Conservation (phyloP, 1,139 yeast genomes). For the Taphrina betulina region DNA sequence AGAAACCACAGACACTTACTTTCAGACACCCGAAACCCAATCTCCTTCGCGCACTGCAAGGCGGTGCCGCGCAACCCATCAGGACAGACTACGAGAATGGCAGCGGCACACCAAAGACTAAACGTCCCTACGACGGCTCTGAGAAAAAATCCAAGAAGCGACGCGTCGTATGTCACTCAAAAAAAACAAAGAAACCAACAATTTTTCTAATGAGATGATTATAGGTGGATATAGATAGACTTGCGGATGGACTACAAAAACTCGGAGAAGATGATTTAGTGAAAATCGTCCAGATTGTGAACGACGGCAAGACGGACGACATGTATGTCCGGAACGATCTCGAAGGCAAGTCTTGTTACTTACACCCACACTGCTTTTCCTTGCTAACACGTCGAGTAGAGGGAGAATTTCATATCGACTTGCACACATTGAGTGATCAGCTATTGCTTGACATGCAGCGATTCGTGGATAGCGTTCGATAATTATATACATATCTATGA, state of each 20-base stretch:
- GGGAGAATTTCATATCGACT: constrained; percentile 96
- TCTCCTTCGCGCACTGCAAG: constrained; percentile 25
- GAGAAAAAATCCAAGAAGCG: constrained; percentile 49
- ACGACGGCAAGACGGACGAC: constrained; percentile 90
- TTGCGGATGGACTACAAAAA: constrained; percentile 86
- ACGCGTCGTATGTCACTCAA: constrained; percentile 28
- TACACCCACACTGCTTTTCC: not conserved
- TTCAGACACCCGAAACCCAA: constrained; percentile 32
- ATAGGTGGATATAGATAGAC: constrained; percentile 73
- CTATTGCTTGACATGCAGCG: constrained; percentile 92
- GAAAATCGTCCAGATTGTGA: constrained; percentile 95
- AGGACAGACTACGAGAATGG: no score
- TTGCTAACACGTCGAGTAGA: constrained; percentile 45
- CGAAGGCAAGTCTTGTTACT: constrained; percentile 47
- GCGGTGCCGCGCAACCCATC: constrained; percentile 38
- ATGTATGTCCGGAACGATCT: constrained; percentile 96
- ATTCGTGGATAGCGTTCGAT: constrained; percentile 45
- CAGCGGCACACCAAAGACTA: constrained; percentile 40
- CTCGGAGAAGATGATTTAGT: constrained; percentile 88
- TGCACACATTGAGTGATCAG: constrained; percentile 89
- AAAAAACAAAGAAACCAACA: constrained; percentile 43
- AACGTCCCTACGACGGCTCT: constrained; percentile 48
- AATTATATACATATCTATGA: not conserved
- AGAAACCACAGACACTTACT: constrained; percentile 58
- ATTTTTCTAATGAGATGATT: constrained; percentile 52